These are phyloP conservation scores for Lepidopterella palustris DNA, from an alignment of 495 filamentous ascomycete species.

Conservation along the genomic window DNA sequence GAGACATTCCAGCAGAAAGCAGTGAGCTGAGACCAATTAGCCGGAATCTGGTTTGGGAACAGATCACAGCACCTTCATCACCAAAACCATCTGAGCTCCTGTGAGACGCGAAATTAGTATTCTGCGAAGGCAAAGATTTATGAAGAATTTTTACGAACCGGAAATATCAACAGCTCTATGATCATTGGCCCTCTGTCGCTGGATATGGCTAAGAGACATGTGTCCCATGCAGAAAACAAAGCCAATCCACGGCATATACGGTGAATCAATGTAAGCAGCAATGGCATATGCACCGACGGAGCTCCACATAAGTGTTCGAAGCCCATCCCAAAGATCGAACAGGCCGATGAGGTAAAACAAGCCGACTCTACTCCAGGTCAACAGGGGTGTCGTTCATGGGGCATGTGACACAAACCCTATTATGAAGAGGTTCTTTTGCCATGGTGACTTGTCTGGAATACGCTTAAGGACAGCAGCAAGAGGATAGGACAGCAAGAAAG, in stretches of 20 bases:
- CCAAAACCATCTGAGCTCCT: constrained; percentile 88
- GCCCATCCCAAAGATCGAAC: constrained; percentile 89
- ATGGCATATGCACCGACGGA: constrained; percentile 76
- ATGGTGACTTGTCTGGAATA: constrained; percentile 76
- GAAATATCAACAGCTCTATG: constrained; percentile 75
- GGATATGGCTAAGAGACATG: constrained; percentile 84
- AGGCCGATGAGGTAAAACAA: constrained; percentile 89
- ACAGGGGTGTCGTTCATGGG: not conserved
- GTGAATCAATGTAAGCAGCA: constrained; percentile 75
- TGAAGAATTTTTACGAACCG: constrained; percentile 40
- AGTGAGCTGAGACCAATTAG: constrained; percentile 49
- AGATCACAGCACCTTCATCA: constrained; percentile 65
- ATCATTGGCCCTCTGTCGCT: constrained; percentile 63
- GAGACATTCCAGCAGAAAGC: constrained; percentile 97
- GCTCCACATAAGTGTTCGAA: constrained; percentile 72
- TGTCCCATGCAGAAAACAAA: constrained; percentile 95
- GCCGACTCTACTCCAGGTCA: constrained; percentile 47
- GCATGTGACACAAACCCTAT: constrained; percentile 50
- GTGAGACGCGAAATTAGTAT: too few species aligned
- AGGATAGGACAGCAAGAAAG: constrained; percentile 89
- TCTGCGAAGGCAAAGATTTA: not conserved
- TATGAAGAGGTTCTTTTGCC: constrained; percentile 84
- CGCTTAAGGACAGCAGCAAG: constrained; percentile 84
- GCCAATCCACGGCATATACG: constrained; percentile 96
- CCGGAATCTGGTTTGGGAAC: not conserved